Conservation (phyloP, 176 grass and related monocot species). For the Ampelocalamus luodianensis region DNA sequence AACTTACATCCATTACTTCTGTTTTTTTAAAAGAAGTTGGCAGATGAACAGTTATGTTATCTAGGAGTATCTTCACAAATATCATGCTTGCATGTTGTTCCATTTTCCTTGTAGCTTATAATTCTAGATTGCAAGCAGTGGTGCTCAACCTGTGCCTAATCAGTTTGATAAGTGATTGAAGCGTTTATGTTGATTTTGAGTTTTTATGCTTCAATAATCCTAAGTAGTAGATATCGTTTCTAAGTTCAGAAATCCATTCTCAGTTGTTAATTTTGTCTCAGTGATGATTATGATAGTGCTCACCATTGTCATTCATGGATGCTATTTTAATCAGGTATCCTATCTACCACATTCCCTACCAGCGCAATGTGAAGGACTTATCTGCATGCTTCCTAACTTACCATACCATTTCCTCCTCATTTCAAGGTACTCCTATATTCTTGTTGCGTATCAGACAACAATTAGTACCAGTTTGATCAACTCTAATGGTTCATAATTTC, state of each 20-base stretch:
- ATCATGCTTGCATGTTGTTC: neutral
- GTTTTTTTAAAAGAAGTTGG: slow-evolving; percentile 16
- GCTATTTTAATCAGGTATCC: slow-evolving; percentile 79
- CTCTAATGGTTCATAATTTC: slow-evolving; percentile 14
- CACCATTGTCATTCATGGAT: slow-evolving; percentile 21
- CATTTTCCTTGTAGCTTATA: slow-evolving; percentile 16
- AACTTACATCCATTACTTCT: slow-evolving; percentile 23
- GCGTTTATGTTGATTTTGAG: slow-evolving; percentile 5
- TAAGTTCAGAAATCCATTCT: slow-evolving; percentile 18
- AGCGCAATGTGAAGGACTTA: slow-evolving; percentile 66
- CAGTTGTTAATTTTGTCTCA: neutral
- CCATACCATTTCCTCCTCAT: slow-evolving; percentile 70
- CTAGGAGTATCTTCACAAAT: slow-evolving; percentile 22
- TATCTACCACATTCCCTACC: slow-evolving; percentile 89
- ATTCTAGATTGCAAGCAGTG: slow-evolving; percentile 4
- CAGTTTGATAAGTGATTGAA: slow-evolving; percentile 20
- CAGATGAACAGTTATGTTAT: neutral
- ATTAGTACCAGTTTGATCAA: slow-evolving; percentile 23
- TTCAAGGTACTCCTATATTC: slow-evolving; percentile 63
- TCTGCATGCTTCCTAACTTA: slow-evolving; percentile 91
- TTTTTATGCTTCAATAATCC: neutral
- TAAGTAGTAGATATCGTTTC: slow-evolving; percentile 24
- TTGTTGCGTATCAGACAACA: slow-evolving; percentile 13
- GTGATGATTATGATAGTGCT: neutral
- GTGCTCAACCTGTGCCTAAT: neutral